Evolutionary conservation across 257 asterid species (phyloP).

Genomic region (Ballota nigra): DNA sequence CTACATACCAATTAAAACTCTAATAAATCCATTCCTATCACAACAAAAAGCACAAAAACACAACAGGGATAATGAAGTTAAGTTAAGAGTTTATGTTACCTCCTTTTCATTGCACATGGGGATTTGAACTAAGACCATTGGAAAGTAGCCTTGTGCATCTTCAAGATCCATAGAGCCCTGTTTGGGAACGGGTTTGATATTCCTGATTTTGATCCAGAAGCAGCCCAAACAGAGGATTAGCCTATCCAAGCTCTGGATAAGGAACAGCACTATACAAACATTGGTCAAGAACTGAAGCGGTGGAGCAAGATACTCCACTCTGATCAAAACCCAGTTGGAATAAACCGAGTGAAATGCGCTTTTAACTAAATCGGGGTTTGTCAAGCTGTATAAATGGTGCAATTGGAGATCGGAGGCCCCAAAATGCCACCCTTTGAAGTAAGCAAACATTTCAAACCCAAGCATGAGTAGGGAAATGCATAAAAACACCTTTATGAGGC

Average conservation of each 20-base stretch:
- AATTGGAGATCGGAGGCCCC: slow-evolving; percentile 57
- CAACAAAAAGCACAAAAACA: neutral
- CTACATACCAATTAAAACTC: slow-evolving; percentile 39
- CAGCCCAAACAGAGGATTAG: slow-evolving; percentile 76
- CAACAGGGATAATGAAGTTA: neutral
- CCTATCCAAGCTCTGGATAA: slow-evolving; percentile 82
- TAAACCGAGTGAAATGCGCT: slow-evolving; percentile 58
- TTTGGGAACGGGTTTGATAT: slow-evolving; percentile 61
- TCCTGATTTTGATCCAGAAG: slow-evolving; percentile 61
- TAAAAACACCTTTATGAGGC: slow-evolving; percentile 60
- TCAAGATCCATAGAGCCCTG: slow-evolving; percentile 56
- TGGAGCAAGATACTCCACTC: slow-evolving; percentile 85
- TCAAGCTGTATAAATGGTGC: slow-evolving; percentile 44
- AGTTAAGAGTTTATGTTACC: slow-evolving; percentile 48
- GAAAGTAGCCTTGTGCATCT: slow-evolving; percentile 60
- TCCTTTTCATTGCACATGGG: slow-evolving; percentile 96
- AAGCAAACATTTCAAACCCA: slow-evolving; percentile 67
- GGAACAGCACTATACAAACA: slow-evolving; percentile 67
- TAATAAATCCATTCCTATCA: neutral
- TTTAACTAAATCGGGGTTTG: slow-evolving; percentile 49
- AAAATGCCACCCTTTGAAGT: slow-evolving; percentile 74
- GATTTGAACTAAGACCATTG: slow-evolving; percentile 92
- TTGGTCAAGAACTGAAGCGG: slow-evolving; percentile 66
- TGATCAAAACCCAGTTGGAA: slow-evolving; percentile 66
- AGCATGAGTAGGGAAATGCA: slow-evolving; percentile 55